These are phyloP conservation scores for Plasmodium knowlesi DNA, from an alignment of 169 alveolate genomes.

Conservation along the genomic window DNA sequence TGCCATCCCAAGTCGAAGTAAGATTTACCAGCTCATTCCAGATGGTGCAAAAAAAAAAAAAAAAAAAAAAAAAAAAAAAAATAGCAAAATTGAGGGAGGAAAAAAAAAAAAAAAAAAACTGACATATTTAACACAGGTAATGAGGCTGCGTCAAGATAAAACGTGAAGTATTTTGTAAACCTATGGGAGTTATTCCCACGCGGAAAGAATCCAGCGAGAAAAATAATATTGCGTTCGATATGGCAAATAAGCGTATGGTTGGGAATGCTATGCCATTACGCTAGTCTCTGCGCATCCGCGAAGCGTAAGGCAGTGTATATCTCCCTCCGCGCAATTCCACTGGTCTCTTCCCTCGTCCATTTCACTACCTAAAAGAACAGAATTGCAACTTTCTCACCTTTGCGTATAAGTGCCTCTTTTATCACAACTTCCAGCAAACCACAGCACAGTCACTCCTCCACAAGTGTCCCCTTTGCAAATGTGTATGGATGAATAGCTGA, in stretches of 20 bases:
- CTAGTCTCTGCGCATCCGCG: background rate
- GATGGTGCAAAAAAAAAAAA: slow-evolving; percentile 4
- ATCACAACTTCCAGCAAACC: background rate
- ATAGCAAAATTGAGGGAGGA: background rate
- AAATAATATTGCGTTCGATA: background rate
- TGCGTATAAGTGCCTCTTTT: background rate
- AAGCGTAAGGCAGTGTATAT: background rate
- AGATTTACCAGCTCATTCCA: background rate
- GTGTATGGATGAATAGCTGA: background rate
- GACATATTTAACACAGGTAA: background rate
- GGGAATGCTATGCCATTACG: background rate
- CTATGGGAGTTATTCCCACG: background rate
- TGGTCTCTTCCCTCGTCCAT: background rate
- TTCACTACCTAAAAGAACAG: background rate
- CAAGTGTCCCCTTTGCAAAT: background rate
- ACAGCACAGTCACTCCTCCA: background rate
- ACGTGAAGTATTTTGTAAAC: background rate
- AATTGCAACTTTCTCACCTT: background rate
- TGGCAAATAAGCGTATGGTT: background rate
- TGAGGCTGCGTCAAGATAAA: background rate
- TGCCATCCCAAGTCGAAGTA: background rate
- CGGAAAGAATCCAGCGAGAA: background rate
- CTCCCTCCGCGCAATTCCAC: background rate
- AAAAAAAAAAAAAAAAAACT: background rate
- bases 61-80: background rate